Base-by-base conservation (phyloP, 352 stramenopile species). In the Phytopythium litorale region DNA sequence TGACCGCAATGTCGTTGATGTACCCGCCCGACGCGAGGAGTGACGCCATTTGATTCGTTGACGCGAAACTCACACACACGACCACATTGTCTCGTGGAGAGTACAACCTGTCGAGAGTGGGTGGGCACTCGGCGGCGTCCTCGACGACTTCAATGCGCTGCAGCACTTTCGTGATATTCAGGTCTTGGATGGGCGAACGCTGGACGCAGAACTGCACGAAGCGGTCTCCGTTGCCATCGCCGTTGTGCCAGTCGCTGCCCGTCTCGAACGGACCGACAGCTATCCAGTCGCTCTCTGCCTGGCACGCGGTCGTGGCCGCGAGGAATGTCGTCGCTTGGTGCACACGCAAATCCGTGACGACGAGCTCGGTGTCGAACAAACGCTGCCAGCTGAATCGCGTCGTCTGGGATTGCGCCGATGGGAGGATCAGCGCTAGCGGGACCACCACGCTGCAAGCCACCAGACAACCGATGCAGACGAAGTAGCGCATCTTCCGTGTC, bases 201-300 rank as follows among this genome's bases (percentile, higher is more conserved):
- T 12, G 46, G 46, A 35, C 46, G 23, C 46, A 52, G 13, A 52
- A 33, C 46, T 52, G 46, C 46, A 35, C 13, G 23, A 52, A 52
- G 21, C 6, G 9, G 12, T 52, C 23, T 12, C 23, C 46, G 3
- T 33, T 35, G 23, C 46, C 46, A 23, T 52, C 46, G 46, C 46
- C 46, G 13, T 33, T 35, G 23, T 35, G 19, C 46, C 46, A 52
- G 21, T 52, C 46, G 23, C 13, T 52, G 4, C 46, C 46, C 13
- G n/a, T 52, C 12, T 52, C 46, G 46, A 52, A 52, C 23, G 46
- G 46, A 21, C 46, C 46, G 12, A 33, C 46, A 12, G 46, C 46
- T 0, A 35, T 4, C 46, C 46, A 52, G 23, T 12, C 23, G 13
- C 46, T 33, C 21, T n/a, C 46, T 13, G 9, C 8, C 25, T 52